Conservation (phyloP, 1,139 yeast species). For the Sugiyamaella novakii region DNA sequence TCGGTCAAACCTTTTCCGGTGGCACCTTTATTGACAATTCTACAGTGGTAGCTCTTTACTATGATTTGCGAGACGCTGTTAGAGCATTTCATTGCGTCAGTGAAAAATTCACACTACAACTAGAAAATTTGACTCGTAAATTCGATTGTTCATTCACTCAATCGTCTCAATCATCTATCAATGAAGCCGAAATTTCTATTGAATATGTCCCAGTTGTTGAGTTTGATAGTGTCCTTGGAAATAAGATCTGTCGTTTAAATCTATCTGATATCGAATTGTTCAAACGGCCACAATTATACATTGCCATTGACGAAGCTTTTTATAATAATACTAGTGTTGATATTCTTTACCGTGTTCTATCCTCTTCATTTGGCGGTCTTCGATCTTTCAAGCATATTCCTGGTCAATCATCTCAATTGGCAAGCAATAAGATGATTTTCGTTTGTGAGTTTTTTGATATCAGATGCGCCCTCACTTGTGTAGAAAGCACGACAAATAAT, state of each 20-base stretch:
- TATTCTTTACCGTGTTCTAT: not conserved
- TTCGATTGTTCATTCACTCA: no score
- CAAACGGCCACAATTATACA: not conserved
- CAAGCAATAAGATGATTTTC: no score
- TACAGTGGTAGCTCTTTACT: slow-evolving; percentile 30
- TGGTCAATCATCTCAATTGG: slow-evolving; percentile 22
- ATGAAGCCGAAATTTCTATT: not conserved
- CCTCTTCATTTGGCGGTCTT: slow-evolving; percentile 3
- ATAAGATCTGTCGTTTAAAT: not conserved
- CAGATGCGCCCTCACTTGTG: slow-evolving; percentile 35
- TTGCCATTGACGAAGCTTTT: slow-evolving; percentile 1
- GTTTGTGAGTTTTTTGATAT: slow-evolving; percentile 42
- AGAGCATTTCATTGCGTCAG: slow-evolving; percentile 27
- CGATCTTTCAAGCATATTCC: slow-evolving; percentile 2
- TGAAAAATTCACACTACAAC: not conserved
- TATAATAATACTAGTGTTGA: not conserved
- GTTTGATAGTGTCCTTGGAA: not conserved
- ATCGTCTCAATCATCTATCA: no score
- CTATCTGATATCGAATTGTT: slow-evolving; percentile 5
- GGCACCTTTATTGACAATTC: not conserved
- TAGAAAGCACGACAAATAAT: slow-evolving; percentile 9
- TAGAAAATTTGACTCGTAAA: not conserved
- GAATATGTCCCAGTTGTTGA: slow-evolving; percentile 2
- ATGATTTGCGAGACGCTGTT: slow-evolving; percentile 36
- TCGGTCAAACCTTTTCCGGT: slow-evolving; percentile 23